Evolutionary conservation across 202 grass and related monocot species (phyloP).

Genomic region (Saccharum hybrid): DNA sequence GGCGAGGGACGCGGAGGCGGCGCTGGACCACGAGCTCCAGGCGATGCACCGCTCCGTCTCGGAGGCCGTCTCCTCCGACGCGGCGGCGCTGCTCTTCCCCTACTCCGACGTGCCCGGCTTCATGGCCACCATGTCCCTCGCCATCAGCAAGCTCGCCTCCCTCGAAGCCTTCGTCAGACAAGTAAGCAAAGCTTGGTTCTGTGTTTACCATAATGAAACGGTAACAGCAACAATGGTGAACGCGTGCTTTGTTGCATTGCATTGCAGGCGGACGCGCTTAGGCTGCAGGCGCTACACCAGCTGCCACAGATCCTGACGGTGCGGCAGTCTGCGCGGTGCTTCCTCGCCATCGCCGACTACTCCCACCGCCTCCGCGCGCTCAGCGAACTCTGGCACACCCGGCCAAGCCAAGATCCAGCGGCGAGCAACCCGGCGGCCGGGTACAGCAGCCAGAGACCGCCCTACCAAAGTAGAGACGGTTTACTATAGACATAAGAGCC

Average conservation of each 20-base stretch:
- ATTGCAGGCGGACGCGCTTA: slow-evolving; percentile 59
- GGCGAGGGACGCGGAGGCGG: slow-evolving; percentile 60
- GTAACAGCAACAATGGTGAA: background rate
- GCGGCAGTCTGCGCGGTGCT: slow-evolving; percentile 52
- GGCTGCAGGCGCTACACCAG: slow-evolving; percentile 58
- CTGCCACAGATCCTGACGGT: slow-evolving; percentile 57
- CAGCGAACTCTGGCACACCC: slow-evolving; percentile 55
- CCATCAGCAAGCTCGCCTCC: slow-evolving; percentile 72
- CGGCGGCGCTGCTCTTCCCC: slow-evolving; percentile 46
- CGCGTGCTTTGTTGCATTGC: background rate
- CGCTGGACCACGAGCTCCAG: slow-evolving; percentile 63
- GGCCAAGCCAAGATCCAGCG: slow-evolving; percentile 25
- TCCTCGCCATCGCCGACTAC: slow-evolving; percentile 65
- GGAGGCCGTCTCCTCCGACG: slow-evolving; percentile 59
- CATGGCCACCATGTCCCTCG: slow-evolving; percentile 65
- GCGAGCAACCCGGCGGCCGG: background rate
- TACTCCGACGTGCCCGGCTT: slow-evolving; percentile 50
- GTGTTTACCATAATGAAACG: background rate
- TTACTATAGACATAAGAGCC: slow-evolving; percentile 11
- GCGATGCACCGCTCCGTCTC: slow-evolving; percentile 61
- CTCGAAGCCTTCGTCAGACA: slow-evolving; percentile 71
- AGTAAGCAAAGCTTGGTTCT: slow-evolving; percentile 33
- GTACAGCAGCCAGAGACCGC: slow-evolving; percentile 12
- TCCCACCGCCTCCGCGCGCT: slow-evolving; percentile 65
- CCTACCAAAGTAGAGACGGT: background rate